A percentile compares a stretch with the other conserved stretches of the same genome.
Evolutionary conservation across 2,329 filamentous ascomycete genomes (phyloP).

Genomic region (Trichoderma sp.): DNA sequence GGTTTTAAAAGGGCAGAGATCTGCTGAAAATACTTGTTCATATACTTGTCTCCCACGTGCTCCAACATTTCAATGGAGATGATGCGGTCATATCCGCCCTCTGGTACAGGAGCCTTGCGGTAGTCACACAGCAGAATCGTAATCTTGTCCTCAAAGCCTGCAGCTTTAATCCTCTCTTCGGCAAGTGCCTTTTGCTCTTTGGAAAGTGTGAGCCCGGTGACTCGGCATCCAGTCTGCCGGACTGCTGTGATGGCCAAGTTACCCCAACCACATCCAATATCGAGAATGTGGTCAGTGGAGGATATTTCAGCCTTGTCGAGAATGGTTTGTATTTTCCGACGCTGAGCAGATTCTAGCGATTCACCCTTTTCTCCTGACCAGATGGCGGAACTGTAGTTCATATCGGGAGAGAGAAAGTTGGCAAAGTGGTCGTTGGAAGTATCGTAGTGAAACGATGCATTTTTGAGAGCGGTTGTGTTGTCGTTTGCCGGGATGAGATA

Average conservation of each 20-base stretch:
- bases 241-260: constrained; percentile 71
- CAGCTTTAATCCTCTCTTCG: constrained; percentile 62
- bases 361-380: constrained; percentile 43
- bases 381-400: constrained; percentile 25
- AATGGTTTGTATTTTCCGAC: constrained; percentile 66
- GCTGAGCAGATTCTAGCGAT: constrained; percentile 64
- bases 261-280: constrained; percentile 76
- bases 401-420: constrained; percentile 22
- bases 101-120: constrained; percentile 57
- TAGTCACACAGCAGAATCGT: constrained; percentile 69
- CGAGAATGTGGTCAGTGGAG: constrained; percentile 65
- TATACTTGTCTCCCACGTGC: constrained; percentile 66
- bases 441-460: constrained; percentile 24
- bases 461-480: background rate
- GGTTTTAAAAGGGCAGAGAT: constrained; percentile 64
- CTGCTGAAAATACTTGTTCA: constrained; percentile 66
- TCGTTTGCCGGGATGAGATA: constrained; percentile 8
- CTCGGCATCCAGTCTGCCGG: constrained; percentile 62
- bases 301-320: constrained; percentile 65
- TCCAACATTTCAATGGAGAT: constrained; percentile 78
- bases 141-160: constrained; percentile 61
- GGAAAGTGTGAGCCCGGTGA: constrained; percentile 68
- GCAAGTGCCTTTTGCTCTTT: constrained; percentile 68
- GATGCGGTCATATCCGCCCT: constrained; percentile 64
- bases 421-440: constrained; percentile 22